Evolutionary conservation across 2,329 filamentous ascomycete species (phyloP).

Genomic region (Claviceps sorghi): DNA sequence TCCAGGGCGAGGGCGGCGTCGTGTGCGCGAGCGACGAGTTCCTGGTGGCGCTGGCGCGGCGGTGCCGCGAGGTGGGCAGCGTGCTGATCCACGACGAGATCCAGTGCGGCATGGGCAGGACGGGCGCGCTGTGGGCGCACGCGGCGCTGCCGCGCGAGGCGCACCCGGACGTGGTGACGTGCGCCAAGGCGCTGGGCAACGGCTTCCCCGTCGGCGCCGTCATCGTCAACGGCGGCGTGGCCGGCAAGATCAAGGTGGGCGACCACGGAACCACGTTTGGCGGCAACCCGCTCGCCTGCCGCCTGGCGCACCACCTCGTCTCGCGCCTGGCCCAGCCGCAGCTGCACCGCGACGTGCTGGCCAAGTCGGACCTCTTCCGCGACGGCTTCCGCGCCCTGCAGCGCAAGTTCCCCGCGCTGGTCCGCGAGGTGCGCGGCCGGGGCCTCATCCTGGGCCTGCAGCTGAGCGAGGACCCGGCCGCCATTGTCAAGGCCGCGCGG

Average conservation of each 20-base stretch:
- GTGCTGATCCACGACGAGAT: constrained; percentile 94
- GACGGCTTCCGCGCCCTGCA: constrained; percentile 33
- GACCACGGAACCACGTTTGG: constrained; percentile 94
- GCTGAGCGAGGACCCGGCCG: constrained; percentile 55
- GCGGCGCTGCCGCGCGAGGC: constrained; percentile 56
- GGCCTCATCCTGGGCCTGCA: constrained; percentile 83
- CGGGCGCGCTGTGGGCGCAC: constrained; percentile 85
- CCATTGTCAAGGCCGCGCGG: constrained; percentile 69
- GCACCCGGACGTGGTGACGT: constrained; percentile 87
- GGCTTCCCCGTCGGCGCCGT: constrained; percentile 84
- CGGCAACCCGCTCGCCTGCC: constrained; percentile 74
- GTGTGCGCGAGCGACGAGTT: constrained; percentile 74
- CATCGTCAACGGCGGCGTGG: constrained; percentile 25
- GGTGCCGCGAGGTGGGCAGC: constrained; percentile 76
- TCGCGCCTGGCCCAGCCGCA: constrained; percentile 55
- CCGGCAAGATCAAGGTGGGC: constrained; percentile 36
- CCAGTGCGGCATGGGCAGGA: constrained; percentile 81
- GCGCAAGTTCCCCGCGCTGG: constrained; percentile 46
- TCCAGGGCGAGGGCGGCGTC: constrained; percentile 92
- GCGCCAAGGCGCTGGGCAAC: constrained; percentile 91
- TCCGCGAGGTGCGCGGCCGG: constrained; percentile 66
- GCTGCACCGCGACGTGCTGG: constrained; percentile 53
- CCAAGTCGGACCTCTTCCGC: constrained; percentile 43
- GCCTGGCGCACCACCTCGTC: constrained; percentile 77
- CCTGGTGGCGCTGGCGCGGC: constrained; percentile 63